Base-by-base conservation (phyloP, 2,329 filamentous ascomycete species). In the Lecanicillium sp. region DNA sequence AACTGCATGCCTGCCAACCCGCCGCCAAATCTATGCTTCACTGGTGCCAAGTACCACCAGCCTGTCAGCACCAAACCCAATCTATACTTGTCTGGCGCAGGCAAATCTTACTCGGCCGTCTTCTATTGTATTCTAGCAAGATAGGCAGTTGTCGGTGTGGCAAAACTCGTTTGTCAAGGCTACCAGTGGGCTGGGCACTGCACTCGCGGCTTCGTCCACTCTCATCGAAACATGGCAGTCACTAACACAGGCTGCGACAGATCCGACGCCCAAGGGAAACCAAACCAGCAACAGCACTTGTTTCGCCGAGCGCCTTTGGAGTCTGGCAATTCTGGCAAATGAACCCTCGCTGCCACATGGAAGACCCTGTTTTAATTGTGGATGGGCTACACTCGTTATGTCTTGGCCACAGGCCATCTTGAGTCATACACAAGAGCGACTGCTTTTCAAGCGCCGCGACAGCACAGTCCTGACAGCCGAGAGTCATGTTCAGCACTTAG, bases 341-440 rank as follows among this genome's bases (percentile, higher is more conserved):
- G 8, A 39, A 30, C 19, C 39, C 30, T 49, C 36, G 35, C 35
- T 39, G 48, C 48, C 48, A 49, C 48, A 49, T 49, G 40, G 48
- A 12, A 14, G 48, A n/a, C 41, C 48, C 48, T 49, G 40, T 49
- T 49, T 49, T 45, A 33, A 49, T 23, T 44, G 29, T 49, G 48
- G 48, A 11, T 29, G 40, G n/a, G 12, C 19, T 20, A 11, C 7
- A 8, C 15, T 33, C 19, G 35, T 33, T 26, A 14, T 21, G 27
- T 43, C 40, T 43, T 43, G 37, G 37, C 44, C 21, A n/a, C 35
- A 20, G 36, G 21, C 36, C 44, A 26, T 26, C 35, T 27, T 47
- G 44, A 47, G 35, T 47, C 44, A 47, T 47, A 20, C 35, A 14
- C 20, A 15, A 8, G 19, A 6, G 26, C 12, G 9, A 12, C 30